Conservation (phyloP, 2,329 filamentous ascomycete species). For the Fusarium zealandicum region DNA sequence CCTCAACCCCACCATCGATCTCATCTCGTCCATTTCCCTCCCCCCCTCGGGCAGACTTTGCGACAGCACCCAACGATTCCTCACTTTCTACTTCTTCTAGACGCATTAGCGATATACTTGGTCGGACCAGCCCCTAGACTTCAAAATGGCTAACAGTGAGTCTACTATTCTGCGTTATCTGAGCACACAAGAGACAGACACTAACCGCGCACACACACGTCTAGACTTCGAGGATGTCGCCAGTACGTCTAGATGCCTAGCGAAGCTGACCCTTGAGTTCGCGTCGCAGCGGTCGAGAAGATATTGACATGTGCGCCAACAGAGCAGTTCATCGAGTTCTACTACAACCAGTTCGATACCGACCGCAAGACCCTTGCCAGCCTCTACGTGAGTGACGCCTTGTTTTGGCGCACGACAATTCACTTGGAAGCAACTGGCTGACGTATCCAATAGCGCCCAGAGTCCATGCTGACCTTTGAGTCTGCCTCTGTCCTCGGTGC, state of each 20-base stretch:
- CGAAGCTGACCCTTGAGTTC: conserved; percentile 6
- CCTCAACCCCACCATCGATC: conserved; percentile 48
- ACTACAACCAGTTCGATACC: conserved; percentile 86
- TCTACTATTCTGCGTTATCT: not conserved
- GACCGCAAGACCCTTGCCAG: conserved; percentile 69
- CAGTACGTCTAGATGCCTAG: conserved; percentile 48
- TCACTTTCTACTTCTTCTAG: conserved; percentile 5
- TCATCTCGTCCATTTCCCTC: conserved; percentile 30
- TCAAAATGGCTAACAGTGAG: conserved; percentile 41
- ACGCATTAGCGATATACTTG: conserved; percentile 20
- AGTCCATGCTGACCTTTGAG: conserved; percentile 95
- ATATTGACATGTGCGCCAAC: conserved; percentile 13
- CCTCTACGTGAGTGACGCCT: conserved; percentile 78
- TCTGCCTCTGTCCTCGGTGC: conserved; percentile 70
- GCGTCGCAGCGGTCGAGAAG: not conserved
- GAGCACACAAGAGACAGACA: conserved; percentile 12
- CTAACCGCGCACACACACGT: conserved; percentile 41
- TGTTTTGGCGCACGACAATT: conserved; percentile 60
- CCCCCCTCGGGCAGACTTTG: conserved; percentile 45
- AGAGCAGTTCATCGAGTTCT: conserved; percentile 91
- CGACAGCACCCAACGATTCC: conserved; percentile 41
- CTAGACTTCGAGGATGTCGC: conserved; percentile 56
- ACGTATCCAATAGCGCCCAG: conserved; percentile 16
- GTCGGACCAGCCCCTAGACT: conserved; percentile 23
- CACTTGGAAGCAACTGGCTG: conserved; percentile 52